These are phyloP conservation scores for Aeschynomene evenia DNA, from an alignment of 306 rosid genomes.

Conservation along the genomic window DNA sequence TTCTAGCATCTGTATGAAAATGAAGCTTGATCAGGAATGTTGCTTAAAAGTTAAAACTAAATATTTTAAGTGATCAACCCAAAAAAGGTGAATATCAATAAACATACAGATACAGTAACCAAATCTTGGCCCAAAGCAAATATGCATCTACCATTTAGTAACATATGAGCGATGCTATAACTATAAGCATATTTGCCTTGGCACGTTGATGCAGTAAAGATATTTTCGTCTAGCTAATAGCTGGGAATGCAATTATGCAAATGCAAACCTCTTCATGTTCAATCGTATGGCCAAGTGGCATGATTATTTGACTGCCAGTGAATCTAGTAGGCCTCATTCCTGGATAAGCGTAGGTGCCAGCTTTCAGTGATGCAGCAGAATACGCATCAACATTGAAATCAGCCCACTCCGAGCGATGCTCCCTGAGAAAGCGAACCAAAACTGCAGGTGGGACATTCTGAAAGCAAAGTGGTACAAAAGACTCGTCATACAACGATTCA, in stretches of 20 bases:
- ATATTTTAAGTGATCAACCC: neutral
- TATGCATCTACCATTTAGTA: neutral
- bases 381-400: conserved; percentile 97
- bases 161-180: neutral
- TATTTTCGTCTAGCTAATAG: neutral
- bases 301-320: conserved; percentile 94
- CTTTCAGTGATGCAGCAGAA: conserved; percentile 72
- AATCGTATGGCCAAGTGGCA: conserved; percentile 97
- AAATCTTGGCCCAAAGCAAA: conserved; percentile 18
- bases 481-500: neutral
- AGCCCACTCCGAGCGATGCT: conserved; percentile 99
- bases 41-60: neutral
- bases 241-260: neutral
- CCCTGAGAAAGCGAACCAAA: conserved; percentile 90
- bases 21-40: neutral
- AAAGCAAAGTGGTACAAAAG: conserved; percentile 25
- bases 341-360: conserved; percentile 79
- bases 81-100: neutral
- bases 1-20: conserved; percentile 72
- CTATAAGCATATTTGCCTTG: neutral
- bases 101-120: neutral
- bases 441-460: conserved; percentile 94
- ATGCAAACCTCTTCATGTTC: conserved; percentile 82
- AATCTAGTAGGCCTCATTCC: conserved; percentile 91
- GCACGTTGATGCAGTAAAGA: neutral